Percentiles rank a stretch among this genome's conserved stretches.
phyloP scores from a whole-genome alignment of 2,329 filamentous ascomycete genomes.

The Alternaria brassicicola region DNA sequence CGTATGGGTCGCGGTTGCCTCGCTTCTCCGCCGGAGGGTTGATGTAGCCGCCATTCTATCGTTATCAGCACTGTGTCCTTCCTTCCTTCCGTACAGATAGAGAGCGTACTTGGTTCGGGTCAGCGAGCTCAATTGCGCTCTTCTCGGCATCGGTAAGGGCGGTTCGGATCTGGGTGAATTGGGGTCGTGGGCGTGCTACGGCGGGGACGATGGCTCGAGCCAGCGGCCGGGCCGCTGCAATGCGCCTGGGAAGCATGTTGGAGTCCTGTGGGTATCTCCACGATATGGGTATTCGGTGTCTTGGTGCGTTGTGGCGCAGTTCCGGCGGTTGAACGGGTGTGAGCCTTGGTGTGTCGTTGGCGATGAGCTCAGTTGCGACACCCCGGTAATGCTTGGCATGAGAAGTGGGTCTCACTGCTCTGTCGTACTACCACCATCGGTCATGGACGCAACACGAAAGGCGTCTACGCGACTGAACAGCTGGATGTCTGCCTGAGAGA shows the following conservation, averaged over 20 bases:
- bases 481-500: neutral
- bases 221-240: slow-evolving; percentile 51
- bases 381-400: slow-evolving; percentile 20
- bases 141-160: slow-evolving; percentile 42
- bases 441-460: slow-evolving; percentile 9
- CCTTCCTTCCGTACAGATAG: neutral
- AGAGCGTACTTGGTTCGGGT: slow-evolving; percentile 67
- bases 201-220: slow-evolving; percentile 43
- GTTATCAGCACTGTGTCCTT: slow-evolving; percentile 17
- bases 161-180: slow-evolving; percentile 48
- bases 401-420: slow-evolving; percentile 13
- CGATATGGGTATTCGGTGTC: slow-evolving; percentile 18
- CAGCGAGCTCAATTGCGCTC: slow-evolving; percentile 61
- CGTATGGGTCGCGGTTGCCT: slow-evolving; percentile 90
- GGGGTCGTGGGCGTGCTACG: slow-evolving; percentile 34
- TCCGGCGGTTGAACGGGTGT: slow-evolving; percentile 22
- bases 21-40: slow-evolving; percentile 83
- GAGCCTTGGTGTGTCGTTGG: slow-evolving; percentile 34
- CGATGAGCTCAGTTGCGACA: slow-evolving; percentile 36
- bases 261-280: slow-evolving; percentile 50
- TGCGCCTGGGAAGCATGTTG: slow-evolving; percentile 53
- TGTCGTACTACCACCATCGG: slow-evolving; percentile 6
- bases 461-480: slow-evolving; percentile 13
- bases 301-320: slow-evolving; percentile 36
- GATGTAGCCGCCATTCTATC: slow-evolving; percentile 82